Conservation (phyloP, 169 alveolate genomes). For the Plasmodium berghei region DNA sequence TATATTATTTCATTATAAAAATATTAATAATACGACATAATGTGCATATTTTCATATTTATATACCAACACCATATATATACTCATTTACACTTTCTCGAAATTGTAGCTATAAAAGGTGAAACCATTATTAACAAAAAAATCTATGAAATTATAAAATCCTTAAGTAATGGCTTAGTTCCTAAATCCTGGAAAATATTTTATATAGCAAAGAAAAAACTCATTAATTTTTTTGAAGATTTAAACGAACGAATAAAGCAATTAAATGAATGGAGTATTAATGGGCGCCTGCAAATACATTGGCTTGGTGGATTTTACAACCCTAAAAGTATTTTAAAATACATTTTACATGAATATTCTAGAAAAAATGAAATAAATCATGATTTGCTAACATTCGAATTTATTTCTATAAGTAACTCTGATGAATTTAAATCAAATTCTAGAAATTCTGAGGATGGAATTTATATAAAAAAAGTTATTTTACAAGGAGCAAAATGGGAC, state of each 20-base stretch:
- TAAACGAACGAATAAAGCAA: constrained; percentile 75
- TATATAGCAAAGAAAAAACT: constrained; percentile 56
- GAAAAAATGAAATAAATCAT: constrained; percentile 67
- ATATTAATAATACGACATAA: too few relatives aligned
- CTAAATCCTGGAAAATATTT: constrained; percentile 60
- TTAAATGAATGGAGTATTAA: constrained; percentile 70
- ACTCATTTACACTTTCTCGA: background rate
- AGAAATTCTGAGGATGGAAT: constrained; percentile 91
- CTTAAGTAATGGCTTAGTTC: constrained; percentile 53
- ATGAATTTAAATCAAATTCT: constrained; percentile 41
- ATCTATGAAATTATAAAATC: constrained; percentile 54
- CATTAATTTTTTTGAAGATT: constrained; percentile 52
- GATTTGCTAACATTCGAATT: constrained; percentile 69
- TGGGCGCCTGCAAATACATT: constrained; percentile 53
- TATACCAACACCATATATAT: too few relatives aligned
- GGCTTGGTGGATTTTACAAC: constrained; percentile 76
- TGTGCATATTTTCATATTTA: too few relatives aligned
- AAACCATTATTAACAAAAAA: constrained; percentile 52
- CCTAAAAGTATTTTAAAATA: constrained; percentile 73
- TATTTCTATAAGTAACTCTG: constrained; percentile 37
- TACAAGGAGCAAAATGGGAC: constrained; percentile 97
- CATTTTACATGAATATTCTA: constrained; percentile 73
- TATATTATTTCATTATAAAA: too few relatives aligned
- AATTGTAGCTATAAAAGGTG: constrained; percentile 73
- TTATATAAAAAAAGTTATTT: constrained; percentile 88